Evolutionary conservation across 139 green algal species (phyloP).

Genomic region (Pleodorina starrii): DNA sequence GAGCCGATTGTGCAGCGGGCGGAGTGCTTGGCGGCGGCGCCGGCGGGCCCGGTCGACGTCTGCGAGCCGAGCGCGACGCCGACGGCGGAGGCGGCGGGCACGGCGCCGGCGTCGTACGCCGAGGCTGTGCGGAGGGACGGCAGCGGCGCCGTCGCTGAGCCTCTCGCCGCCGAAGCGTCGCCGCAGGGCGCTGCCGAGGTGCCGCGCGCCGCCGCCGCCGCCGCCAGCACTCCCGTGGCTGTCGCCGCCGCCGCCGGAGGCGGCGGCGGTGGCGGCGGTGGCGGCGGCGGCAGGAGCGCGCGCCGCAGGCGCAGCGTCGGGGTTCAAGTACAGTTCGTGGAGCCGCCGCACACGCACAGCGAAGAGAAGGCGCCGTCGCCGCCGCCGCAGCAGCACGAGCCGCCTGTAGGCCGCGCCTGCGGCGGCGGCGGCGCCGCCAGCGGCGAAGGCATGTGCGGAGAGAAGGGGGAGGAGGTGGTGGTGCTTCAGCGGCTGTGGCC

Average conservation of each 20-base stretch:
- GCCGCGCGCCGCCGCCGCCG: too few relatives aligned
- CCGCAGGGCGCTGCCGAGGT: neutral
- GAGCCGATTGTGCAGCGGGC: neutral
- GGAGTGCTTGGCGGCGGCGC: neutral
- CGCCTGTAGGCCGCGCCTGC: neutral
- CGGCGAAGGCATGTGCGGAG: neutral
- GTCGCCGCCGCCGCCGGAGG: neutral
- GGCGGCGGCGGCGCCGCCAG: neutral
- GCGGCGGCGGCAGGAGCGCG: neutral
- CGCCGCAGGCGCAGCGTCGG: neutral
- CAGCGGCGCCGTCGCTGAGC: neutral
- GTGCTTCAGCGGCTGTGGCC: slow-evolving; percentile 47
- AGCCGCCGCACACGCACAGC: too few relatives aligned
- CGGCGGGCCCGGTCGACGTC: neutral
- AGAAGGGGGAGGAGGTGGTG: slow-evolving; percentile 5
- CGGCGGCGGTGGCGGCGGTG: neutral
- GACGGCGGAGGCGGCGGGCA: neutral
- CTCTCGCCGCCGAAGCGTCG: neutral
- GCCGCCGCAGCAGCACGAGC: neutral
- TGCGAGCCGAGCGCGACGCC: neutral
- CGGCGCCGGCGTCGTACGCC: neutral
- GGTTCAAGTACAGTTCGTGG: neutral
- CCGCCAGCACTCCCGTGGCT: neutral
- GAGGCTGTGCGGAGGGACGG: neutral
- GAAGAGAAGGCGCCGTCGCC: neutral